These are phyloP conservation scores for Neopestalotiopsis sp. DNA, from an alignment of 2,329 filamentous ascomycete species.

Conservation along the genomic window DNA sequence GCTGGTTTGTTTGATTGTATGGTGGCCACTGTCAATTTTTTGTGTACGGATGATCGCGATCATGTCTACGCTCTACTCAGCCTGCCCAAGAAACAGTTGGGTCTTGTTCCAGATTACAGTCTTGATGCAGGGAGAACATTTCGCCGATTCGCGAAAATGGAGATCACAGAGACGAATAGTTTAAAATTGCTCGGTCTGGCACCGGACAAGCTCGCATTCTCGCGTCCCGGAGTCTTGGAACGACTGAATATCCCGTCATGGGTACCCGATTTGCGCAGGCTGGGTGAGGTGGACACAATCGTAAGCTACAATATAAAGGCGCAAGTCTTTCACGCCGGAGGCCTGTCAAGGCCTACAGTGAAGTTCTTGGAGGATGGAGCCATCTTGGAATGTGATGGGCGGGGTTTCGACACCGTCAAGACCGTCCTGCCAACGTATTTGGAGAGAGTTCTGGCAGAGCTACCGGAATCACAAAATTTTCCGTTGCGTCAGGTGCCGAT, in stretches of 20 bases:
- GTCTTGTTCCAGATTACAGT: neutral
- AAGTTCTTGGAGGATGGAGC: neutral
- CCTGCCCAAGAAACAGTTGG: neutral
- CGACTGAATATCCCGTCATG: slow-evolving; percentile 5
- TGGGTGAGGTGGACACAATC: neutral
- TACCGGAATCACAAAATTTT: neutral
- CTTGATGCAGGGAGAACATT: neutral
- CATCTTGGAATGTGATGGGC: neutral
- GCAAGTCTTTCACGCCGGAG: slow-evolving; percentile 3
- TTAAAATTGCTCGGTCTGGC: slow-evolving; percentile 7
- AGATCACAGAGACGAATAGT: neutral
- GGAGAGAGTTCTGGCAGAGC: neutral
- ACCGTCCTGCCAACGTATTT: neutral
- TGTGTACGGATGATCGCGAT: slow-evolving; percentile 19
- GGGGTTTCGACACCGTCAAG: neutral
- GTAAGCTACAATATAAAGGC: neutral
- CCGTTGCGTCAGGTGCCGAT: neutral
- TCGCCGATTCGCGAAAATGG: neutral
- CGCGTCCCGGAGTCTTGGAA: neutral
- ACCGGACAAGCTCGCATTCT: neutral
- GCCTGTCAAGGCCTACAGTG: neutral
- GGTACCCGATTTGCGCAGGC: neutral
- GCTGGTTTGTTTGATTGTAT: slow-evolving; percentile 5
- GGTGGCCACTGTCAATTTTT: neutral
- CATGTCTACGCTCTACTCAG: slow-evolving; percentile 21